Evolutionary conservation across 805 yeast genomes (phyloP).

Genomic region (Yamadazyma laniorum): DNA sequence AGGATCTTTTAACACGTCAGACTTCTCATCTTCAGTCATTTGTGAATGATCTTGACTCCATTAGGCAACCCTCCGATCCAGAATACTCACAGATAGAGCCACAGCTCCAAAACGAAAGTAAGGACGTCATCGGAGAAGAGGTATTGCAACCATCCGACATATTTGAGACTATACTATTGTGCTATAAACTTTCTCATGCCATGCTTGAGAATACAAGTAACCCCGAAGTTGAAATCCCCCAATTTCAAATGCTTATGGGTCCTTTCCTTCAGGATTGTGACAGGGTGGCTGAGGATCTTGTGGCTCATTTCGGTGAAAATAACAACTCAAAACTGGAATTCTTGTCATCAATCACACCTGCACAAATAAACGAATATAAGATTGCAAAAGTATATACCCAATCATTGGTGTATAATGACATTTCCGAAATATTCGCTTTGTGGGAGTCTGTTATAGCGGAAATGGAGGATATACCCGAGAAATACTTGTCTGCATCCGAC

Average conservation of each 20-base stretch:
- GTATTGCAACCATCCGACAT: slow-evolving; percentile 36
- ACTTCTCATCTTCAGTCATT: slow-evolving; percentile 26
- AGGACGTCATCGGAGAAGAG: slow-evolving; percentile 14
- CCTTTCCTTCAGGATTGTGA: slow-evolving; percentile 22
- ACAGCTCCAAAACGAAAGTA: background rate
- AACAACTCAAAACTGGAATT: slow-evolving; percentile 17
- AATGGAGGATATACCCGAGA: slow-evolving; percentile 33
- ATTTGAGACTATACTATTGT: slow-evolving; percentile 30
- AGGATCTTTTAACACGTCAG: slow-evolving; percentile 17
- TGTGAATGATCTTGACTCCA: slow-evolving; percentile 19
- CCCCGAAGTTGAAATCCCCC: slow-evolving; percentile 7
- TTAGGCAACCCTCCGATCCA: background rate
- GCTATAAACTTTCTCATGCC: slow-evolving; percentile 29
- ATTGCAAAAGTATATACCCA: slow-evolving; percentile 26
- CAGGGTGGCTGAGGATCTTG: slow-evolving; percentile 18
- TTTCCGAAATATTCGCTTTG: slow-evolving; percentile 22
- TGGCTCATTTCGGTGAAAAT: slow-evolving; percentile 17
- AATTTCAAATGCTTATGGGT: slow-evolving; percentile 14
- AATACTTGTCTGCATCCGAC: slow-evolving; percentile 42
- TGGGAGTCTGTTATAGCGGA: slow-evolving; percentile 28
- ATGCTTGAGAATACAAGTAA: slow-evolving; percentile 26
- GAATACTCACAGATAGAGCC: background rate
- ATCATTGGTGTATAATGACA: slow-evolving; percentile 25
- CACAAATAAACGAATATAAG: slow-evolving; percentile 30
- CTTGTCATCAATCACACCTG: slow-evolving; percentile 26